Conservation (phyloP, 1,284 basidiomycete species). For the Amylostereum chailletii region DNA sequence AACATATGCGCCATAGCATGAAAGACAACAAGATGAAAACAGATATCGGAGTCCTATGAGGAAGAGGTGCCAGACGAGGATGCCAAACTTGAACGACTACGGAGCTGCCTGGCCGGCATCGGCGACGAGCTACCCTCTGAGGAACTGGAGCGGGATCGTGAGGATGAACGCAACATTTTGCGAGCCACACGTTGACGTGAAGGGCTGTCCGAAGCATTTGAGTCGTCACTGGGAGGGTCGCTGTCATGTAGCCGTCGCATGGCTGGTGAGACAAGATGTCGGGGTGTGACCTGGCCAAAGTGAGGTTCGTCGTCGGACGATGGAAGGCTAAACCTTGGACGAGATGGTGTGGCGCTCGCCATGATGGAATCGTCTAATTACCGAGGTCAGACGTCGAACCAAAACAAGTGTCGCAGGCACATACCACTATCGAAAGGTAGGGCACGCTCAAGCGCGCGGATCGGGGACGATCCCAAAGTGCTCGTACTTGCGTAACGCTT, state of each 20-base stretch:
- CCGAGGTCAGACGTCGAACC: slow-evolving; percentile 1
- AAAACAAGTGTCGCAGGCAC: slow-evolving; percentile 12
- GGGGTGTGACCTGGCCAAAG: slow-evolving; percentile 59
- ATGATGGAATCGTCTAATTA: slow-evolving; percentile 37
- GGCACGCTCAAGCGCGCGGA: slow-evolving; percentile 22
- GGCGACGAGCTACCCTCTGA: neutral
- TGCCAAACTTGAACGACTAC: neutral
- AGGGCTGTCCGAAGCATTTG: slow-evolving; percentile 31
- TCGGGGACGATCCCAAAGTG: slow-evolving; percentile 19
- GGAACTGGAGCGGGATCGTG: neutral
- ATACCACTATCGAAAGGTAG: slow-evolving; percentile 34
- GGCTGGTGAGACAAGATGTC: slow-evolving; percentile 54
- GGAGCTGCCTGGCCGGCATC: neutral
- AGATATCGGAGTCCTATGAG: no score
- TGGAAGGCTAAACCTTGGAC: slow-evolving; percentile 6
- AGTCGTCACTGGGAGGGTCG: slow-evolving; percentile 35
- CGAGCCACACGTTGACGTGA: slow-evolving; percentile 13
- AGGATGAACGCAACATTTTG: neutral
- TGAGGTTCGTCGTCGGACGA: slow-evolving; percentile 54
- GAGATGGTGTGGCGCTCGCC: slow-evolving; percentile 12
- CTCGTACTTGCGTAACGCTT: slow-evolving; percentile 13
- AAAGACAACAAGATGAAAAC: no score
- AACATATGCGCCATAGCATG: no score
- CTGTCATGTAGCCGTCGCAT: slow-evolving; percentile 28
- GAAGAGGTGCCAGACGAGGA: neutral